Evolutionary conservation across 176 grass and related monocot species (phyloP), one percentile per base, ranked within the genome.

Genomic region (Thalia dealbata): DNA sequence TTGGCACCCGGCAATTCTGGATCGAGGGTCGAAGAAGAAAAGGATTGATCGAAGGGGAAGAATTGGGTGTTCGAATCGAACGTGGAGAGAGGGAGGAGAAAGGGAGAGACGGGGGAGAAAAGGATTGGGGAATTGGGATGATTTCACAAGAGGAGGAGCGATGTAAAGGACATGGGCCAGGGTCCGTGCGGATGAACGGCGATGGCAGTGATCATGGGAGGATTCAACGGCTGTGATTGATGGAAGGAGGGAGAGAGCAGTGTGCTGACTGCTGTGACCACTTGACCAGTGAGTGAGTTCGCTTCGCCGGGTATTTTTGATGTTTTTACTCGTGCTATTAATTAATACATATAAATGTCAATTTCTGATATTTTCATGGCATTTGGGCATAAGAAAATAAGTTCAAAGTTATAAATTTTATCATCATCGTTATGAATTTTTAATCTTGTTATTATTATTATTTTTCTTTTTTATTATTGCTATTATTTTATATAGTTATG

Each of bases 11-110:
- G 14, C 14, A 28, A 63, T 63, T 63, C 13, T 28, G 25, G 61
- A 10, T 67, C 64, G 8, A 21, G 13, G 14, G 18, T 3, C 3
- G 32, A 11, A 15, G 30, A 67, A 11, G 32, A 22, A 28, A 51
- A 42, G 23, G 45, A 27, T 71, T 10, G 43, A 28, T 16, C 0
- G 19, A 50, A 21, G 32, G 44, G 11, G 45, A 1, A 26, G 23
- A 26, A 71, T 43, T 45, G 41, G 66, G 66, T 38, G 66, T 69
- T 69, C 42, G 66, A 69, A 69, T 44, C 10, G 66, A 69, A 45
- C 38, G 21, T 3, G 10, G 3, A 4, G 35, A 46, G 41, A 69
- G 66, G 46, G 32, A 22, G 18, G 10, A 18, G 32, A 15, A 21
- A 9, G 65, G 30, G 16, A n/a, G n/a, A n/a, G n/a, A n/a, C n/a